phyloP scores from a whole-genome alignment of 108 stramenopile species.

The Skeletonema tropicum region DNA sequence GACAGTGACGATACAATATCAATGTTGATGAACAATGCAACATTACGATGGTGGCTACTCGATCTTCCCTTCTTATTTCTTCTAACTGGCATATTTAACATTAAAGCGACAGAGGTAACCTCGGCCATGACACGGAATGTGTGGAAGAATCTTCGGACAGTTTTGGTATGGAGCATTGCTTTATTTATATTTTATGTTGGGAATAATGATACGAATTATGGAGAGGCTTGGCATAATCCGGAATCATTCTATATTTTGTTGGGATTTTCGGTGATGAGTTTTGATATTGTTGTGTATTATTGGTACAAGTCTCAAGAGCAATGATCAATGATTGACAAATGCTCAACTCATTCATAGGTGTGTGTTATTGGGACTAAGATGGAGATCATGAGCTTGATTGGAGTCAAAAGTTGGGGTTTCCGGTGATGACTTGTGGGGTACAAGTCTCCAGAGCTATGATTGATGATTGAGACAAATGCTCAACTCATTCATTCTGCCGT shows the following conservation, averaged over 20 bases:
- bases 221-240: slow-evolving; percentile 47
- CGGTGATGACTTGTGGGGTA: too few species aligned
- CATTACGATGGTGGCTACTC: background rate
- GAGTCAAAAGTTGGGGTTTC: too few species aligned
- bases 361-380: too few species aligned
- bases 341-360: background rate
- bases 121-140: slow-evolving; percentile 61
- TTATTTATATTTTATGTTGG: slow-evolving; percentile 46
- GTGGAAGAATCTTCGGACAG: slow-evolving; percentile 54
- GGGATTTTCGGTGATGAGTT: slow-evolving; percentile 38
- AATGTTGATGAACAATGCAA: background rate
- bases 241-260: slow-evolving; percentile 36
- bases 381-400: too few species aligned
- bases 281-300: slow-evolving; percentile 38
- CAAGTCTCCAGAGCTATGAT: too few species aligned
- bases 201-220: slow-evolving; percentile 5
- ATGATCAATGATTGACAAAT: background rate
- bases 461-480: too few species aligned
- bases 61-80: slow-evolving; percentile 22
- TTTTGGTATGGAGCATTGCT: slow-evolving; percentile 44
- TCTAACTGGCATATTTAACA: slow-evolving; percentile 51
- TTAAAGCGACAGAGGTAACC: slow-evolving; percentile 48
- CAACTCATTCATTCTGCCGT: too few species aligned
- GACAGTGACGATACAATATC: slow-evolving; percentile 9
- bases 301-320: slow-evolving; percentile 3